phyloP scores from a whole-genome alignment of 2,329 filamentous ascomycete species.

The Monilinia vaccinii-corymbosi region DNA sequence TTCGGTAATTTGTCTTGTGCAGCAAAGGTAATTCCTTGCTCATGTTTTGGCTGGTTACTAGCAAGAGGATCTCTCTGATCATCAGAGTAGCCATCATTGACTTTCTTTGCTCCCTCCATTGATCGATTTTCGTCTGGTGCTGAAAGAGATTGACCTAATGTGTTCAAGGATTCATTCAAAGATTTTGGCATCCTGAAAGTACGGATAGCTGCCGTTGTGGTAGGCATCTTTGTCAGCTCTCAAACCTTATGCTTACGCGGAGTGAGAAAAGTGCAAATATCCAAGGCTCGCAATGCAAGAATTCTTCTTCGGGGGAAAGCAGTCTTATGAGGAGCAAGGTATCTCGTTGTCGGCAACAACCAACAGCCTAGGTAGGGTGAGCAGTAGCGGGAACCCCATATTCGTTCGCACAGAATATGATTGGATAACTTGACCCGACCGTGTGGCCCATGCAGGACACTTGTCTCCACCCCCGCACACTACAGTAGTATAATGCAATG shows the following conservation, averaged over 20 bases:
- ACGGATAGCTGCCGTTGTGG: slow-evolving; percentile 54
- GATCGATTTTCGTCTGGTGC: slow-evolving; percentile 31
- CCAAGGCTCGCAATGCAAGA: slow-evolving; percentile 66
- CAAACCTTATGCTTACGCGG: slow-evolving; percentile 43
- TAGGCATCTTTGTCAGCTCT: slow-evolving; percentile 49
- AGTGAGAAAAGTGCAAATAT: slow-evolving; percentile 69
- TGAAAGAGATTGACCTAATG: slow-evolving; percentile 22
- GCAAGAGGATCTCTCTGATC: slow-evolving; percentile 39
- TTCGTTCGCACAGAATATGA: neutral
- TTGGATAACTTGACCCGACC: slow-evolving; percentile 17
- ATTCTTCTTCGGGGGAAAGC: neutral
- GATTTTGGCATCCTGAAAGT: slow-evolving; percentile 65
- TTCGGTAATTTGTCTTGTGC: slow-evolving; percentile 83
- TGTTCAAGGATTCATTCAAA: slow-evolving; percentile 58
- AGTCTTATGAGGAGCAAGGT: neutral
- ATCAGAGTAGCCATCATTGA: slow-evolving; percentile 37
- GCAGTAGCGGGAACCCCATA: slow-evolving; percentile 15
- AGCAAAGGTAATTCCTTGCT: slow-evolving; percentile 73
- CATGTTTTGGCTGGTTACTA: slow-evolving; percentile 39
- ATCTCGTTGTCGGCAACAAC: slow-evolving; percentile 3
- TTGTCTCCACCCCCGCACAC: slow-evolving; percentile 18
- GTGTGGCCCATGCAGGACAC: slow-evolving; percentile 20
- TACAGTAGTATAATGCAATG: too few species aligned
- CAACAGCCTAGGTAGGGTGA: slow-evolving; percentile 14
- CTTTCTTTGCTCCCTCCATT: slow-evolving; percentile 44